Base-by-base conservation (phyloP, 148 eudicot species). In the Rhododendron henanense region DNA sequence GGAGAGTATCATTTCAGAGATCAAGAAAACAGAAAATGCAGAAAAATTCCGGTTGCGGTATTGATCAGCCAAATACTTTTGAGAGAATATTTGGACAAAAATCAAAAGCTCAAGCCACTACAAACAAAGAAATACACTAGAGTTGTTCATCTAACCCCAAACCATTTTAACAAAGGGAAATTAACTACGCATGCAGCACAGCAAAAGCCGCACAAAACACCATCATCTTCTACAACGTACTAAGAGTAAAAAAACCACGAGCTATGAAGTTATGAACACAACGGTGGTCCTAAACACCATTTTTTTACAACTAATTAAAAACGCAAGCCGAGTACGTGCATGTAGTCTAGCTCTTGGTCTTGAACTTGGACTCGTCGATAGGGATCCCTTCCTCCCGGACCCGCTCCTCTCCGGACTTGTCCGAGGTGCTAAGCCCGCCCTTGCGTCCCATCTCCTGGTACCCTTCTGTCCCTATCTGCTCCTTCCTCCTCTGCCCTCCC, bases 401-500 rank as follows among this genome's bases (percentile, higher is more conserved):
- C 2, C 84, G 81, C 50, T 87, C 85, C 0, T 86, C 85, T 2
- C 87, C 88, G 0, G 85, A 57, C 41, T 86, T 80, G 2, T 85
- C 84, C 4, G 63, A 48, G 31, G 87, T 57, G 80, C 89, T 84
- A 3, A 69, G 84, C 31, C 93, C 92, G 1, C 92, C 94, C 69
- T 92, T 89, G 2, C 88, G 85, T 1, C 94, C 92, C 92, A 92
- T 90, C 76, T 45, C 81, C 31, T 45, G 53, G 31, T 78, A 78
- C 33, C 81, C 81, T 77, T 77, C 25, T 0, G 13, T 9, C 80
- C 80, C 80, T 19, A 77, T 77, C 80, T 91, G 93, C 83, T 91
- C 92, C 89, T 51, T 90, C 92, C 94, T 86, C 21, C 88, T 92
- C 87, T 91, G 92, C 28, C 80, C 50, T 63, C 91, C 91, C 44